Base-by-base conservation (phyloP, 1,284 basidiomycete genomes). In the Leucoagaricus sp. region DNA sequence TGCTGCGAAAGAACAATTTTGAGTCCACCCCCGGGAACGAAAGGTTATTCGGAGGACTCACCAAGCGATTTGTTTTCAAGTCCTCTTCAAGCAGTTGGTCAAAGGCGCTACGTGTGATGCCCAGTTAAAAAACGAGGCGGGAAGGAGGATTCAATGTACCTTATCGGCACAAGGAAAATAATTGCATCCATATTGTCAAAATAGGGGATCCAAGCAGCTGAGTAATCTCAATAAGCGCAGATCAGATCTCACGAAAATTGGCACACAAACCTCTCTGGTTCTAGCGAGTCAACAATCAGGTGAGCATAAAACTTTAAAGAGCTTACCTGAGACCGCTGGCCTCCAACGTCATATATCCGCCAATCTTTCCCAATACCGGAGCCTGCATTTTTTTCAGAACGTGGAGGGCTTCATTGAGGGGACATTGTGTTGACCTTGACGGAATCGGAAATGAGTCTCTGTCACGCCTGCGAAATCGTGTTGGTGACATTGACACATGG, bases 11-110 rank as follows among this genome's bases (percentile, higher is more conserved):
- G 44, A 25, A 36, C 28, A 17, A 26, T 25, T 53, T 33, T 13
- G 13, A 13, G 19, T 2, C 2, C 19, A 5, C 7, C 17, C 19
- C 40, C 12, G 13, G 19, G 25, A 29, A 34, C 55, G 31, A 15
- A n/a, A n/a, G n/a, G n/a, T n/a, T n/a, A n/a, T n/a, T 38, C n/a
- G 10, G 45, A 23, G 19, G 10, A 69, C 76, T 19, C 55, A 83
- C 81, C 59, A 89, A 70, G 57, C 86, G 78, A 66, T 88, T 89
- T 45, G 86, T 78, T 50, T 76, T 74, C 3, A 75, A 76, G 63
- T 89, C 86, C 72, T 91, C 88, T 48, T 79, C 77, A 1, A 90
- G 75, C n/a, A 80, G 79, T 66, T 90, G 86, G 69, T 91, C 87
- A 66, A 90, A 90, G 60, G 84, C 86, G 53, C 83, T 72, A 51